phyloP scores from a whole-genome alignment of 1,139 yeast genomes.

The Nakaseomyces kungkrabaensis region DNA sequence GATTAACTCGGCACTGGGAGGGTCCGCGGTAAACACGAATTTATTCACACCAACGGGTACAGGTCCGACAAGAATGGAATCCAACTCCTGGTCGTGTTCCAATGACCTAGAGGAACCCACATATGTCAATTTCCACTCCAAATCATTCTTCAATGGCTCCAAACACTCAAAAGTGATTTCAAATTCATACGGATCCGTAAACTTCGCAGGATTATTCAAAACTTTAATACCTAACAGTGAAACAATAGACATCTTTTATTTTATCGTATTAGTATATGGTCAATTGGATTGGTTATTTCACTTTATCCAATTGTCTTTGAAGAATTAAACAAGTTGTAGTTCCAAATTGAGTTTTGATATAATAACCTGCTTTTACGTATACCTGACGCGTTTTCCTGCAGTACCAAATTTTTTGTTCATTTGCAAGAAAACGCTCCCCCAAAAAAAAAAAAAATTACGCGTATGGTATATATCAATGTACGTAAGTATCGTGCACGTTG shows the following conservation, averaged over 20 bases:
- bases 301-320: too few species aligned
- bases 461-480: too few species aligned
- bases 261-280: too few species aligned
- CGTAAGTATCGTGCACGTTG: too few species aligned
- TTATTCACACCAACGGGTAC: slow-evolving; percentile 96
- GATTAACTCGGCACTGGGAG: slow-evolving; percentile 90
- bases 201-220: slow-evolving; percentile 89
- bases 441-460: too few species aligned
- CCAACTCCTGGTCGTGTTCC: slow-evolving; percentile 94
- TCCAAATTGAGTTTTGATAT: too few species aligned
- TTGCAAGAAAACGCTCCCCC: too few species aligned
- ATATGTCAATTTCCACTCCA: slow-evolving; percentile 95
- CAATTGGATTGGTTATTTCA: too few species aligned
- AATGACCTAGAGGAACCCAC: slow-evolving; percentile 90
- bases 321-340: too few species aligned
- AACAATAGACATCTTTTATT: slow-evolving; percentile 72
- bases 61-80: slow-evolving; percentile 91
- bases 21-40: slow-evolving; percentile 87
- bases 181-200: slow-evolving; percentile 87
- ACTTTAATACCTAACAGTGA: slow-evolving; percentile 87
- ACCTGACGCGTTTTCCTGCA: too few species aligned
- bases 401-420: too few species aligned
- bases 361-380: too few species aligned
- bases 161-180: slow-evolving; percentile 96
- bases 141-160: slow-evolving; percentile 83